Evolutionary conservation across 2,329 filamentous ascomycete genomes (phyloP).

Genomic region (Pyrenochaeta sp.): DNA sequence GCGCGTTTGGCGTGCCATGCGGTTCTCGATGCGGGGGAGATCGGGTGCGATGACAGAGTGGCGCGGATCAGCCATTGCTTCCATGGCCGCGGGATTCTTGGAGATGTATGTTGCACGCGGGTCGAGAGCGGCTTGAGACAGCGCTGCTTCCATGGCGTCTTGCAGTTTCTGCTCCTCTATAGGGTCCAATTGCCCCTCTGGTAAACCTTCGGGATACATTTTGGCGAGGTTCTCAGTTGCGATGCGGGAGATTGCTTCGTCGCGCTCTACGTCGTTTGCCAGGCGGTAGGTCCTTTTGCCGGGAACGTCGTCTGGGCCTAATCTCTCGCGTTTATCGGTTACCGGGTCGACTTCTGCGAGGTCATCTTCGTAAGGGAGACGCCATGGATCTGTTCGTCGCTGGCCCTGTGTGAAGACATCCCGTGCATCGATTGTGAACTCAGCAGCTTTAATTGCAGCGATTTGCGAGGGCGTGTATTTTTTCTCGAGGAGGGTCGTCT

Average conservation of each 20-base stretch:
- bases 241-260: slow-evolving; percentile 41
- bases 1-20: slow-evolving; percentile 46
- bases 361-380: slow-evolving; percentile 75
- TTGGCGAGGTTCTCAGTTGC: slow-evolving; percentile 47
- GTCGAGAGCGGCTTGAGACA: slow-evolving; percentile 48
- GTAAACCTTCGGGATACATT: slow-evolving; percentile 46
- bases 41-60: slow-evolving; percentile 58
- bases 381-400: slow-evolving; percentile 75
- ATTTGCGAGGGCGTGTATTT: slow-evolving; percentile 84
- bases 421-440: slow-evolving; percentile 75
- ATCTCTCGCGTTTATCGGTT: slow-evolving; percentile 68
- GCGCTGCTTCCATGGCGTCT: slow-evolving; percentile 40
- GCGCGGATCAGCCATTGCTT: slow-evolving; percentile 58
- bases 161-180: slow-evolving; percentile 29
- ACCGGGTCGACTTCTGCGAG: slow-evolving; percentile 79
- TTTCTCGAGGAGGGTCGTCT: slow-evolving; percentile 59
- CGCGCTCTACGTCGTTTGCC: slow-evolving; percentile 44
- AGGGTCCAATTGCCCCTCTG: slow-evolving; percentile 35
- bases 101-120: slow-evolving; percentile 57
- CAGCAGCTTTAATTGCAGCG: slow-evolving; percentile 80
- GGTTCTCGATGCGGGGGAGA: slow-evolving; percentile 56
- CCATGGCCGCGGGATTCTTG: slow-evolving; percentile 59
- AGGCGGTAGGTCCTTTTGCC: slow-evolving; percentile 34
- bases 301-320: slow-evolving; percentile 29
- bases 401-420: slow-evolving; percentile 79